Conservation (phyloP, 2,329 filamentous ascomycete genomes). For the Eutypa lata region DNA sequence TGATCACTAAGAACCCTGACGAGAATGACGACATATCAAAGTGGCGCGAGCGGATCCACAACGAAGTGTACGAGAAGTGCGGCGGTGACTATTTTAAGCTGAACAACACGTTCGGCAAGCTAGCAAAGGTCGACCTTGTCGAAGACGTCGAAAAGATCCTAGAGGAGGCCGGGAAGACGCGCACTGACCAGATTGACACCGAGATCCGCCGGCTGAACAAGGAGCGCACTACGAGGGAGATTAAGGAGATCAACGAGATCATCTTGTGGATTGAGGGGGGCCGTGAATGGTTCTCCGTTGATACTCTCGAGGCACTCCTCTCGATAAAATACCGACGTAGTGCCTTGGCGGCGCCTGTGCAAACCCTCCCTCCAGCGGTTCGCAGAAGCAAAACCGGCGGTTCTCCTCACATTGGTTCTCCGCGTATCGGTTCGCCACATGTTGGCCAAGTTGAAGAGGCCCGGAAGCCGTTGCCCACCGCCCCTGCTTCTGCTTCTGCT, state of each 20-base stretch:
- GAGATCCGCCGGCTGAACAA: constrained; percentile 31
- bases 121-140: constrained; percentile 30
- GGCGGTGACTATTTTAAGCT: constrained; percentile 29
- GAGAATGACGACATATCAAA: constrained; percentile 22
- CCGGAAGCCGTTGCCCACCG: background rate
- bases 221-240: constrained; percentile 29
- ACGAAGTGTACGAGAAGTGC: constrained; percentile 24
- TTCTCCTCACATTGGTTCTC: background rate
- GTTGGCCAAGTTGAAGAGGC: background rate
- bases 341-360: background rate
- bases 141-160: constrained; percentile 32
- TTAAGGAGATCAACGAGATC: constrained; percentile 35
- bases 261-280: constrained; percentile 31
- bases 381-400: background rate
- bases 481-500: background rate
- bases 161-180: constrained; percentile 25
- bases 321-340: constrained; percentile 23
- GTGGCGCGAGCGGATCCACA: constrained; percentile 30
- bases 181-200: constrained; percentile 28
- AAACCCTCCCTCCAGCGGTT: background rate
- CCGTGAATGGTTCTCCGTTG: constrained; percentile 19
- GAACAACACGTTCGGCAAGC: constrained; percentile 27
- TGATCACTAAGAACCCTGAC: constrained; percentile 23
- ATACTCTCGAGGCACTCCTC: constrained; percentile 25
- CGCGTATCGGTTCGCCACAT: background rate